A percentile compares a stretch with the other conserved stretches of the same genome.
Evolutionary conservation across 225 moss, liverwort and hornwort genomes (phyloP).

Genomic region (Pseudoscleropodium purum): DNA sequence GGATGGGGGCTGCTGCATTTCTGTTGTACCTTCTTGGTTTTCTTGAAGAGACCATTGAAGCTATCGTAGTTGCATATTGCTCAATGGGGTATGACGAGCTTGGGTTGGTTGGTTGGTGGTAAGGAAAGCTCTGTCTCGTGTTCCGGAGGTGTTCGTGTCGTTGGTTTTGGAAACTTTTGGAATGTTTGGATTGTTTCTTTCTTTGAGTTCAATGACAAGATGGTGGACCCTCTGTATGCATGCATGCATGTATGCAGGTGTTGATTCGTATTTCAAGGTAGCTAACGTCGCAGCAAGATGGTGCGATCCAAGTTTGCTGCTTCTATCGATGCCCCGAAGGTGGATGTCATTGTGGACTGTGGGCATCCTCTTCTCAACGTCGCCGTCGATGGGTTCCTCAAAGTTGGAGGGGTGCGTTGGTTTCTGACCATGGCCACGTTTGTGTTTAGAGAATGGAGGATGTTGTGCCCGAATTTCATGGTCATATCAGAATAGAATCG

Average conservation of each 20-base stretch:
- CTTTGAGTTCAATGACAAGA: not conserved
- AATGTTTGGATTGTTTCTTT: not conserved
- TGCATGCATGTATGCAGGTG: not conserved
- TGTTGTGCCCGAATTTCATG: not conserved
- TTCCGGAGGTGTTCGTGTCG: not conserved
- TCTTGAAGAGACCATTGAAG: not conserved
- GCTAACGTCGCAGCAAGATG: slow-evolving; percentile 5
- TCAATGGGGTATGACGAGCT: not conserved
- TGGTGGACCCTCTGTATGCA: not conserved
- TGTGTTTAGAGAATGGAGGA: not conserved
- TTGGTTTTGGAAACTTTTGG: not conserved
- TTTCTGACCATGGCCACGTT: not conserved
- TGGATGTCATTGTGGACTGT: slow-evolving; percentile 60
- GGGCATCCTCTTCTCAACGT: slow-evolving; percentile 74
- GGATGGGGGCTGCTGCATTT: not conserved
- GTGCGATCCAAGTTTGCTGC: slow-evolving; percentile 33
- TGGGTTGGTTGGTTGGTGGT: not conserved
- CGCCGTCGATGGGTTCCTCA: slow-evolving; percentile 65
- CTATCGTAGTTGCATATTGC: not conserved
- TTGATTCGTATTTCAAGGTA: not conserved
- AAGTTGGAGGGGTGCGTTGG: slow-evolving; percentile 67
- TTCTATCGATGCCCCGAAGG: not conserved
- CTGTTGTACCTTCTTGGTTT: not conserved
- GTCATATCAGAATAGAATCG: not conserved
- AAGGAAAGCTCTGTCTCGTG: not conserved